Evolutionary conservation across 768 basidiomycete species (phyloP), one percentile per base, ranked within the genome.

Genomic region (Termitomyces titanicus): DNA sequence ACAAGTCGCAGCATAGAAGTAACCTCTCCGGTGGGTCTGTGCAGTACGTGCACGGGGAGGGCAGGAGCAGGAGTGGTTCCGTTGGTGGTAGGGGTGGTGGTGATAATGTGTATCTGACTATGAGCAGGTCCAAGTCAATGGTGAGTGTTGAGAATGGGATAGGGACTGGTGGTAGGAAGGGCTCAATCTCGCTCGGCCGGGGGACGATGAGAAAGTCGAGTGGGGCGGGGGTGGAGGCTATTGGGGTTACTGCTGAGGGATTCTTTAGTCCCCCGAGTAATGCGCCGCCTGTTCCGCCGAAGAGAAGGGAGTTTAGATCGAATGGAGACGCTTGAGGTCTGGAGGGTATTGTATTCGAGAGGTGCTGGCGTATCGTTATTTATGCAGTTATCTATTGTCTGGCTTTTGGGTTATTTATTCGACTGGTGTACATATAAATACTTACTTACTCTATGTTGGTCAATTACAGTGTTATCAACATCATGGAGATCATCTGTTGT

Each of bases 161-260:
- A 12, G 74, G 74, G 10, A 74, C 64, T 10, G 61, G 61, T 13
- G 68, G 71, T 53, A 74, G 73, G 55, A 75, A 70, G 64, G 83
- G 85, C 9, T 83, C 85, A n/a, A 85, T 89, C 56, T 73, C 83
- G 13, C 68, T 89, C 53, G 86, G 88, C 51, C 71, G 82, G 35
- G 85, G 52, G 18, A 82, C 82, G 57, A 79, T 73, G 63, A 67
- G 74, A 61, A 91, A 90, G 73, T 70, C 80, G 42, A 76, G 78
- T 50, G 91, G 86, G 15, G 82, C 88, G 20, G 87, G 82, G 29
- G 91, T 92, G 54, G 86, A 89, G 71, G 86, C 89, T 25, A 66
- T 87, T 43, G 79, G 89, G 17, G 76, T 93, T 44, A 90, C 86
- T 31, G 91, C 89, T 33, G 78, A 77, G 20, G 92, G 91, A 0